Conservation (phyloP, 345 rosid genomes). For the Hevea brasiliensis region DNA sequence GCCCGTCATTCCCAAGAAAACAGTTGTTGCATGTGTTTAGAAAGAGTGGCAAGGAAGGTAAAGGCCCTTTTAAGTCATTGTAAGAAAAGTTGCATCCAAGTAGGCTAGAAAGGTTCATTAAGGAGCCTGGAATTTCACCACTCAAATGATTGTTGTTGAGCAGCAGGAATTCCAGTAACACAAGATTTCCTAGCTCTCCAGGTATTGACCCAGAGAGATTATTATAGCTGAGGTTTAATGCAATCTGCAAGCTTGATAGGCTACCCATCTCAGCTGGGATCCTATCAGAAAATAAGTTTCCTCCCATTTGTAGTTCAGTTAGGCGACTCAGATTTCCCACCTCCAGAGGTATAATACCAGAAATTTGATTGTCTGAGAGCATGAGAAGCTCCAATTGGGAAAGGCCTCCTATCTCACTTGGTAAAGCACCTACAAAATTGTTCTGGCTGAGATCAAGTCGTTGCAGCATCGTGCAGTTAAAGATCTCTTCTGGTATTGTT, state of each 20-base stretch:
- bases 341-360: constrained; percentile 52
- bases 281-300: constrained; percentile 57
- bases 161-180: constrained; percentile 54
- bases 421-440: constrained; percentile 54
- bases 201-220: constrained; percentile 74
- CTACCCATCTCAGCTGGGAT: constrained; percentile 65
- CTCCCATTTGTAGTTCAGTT: constrained; percentile 88
- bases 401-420: constrained; percentile 59
- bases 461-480: constrained; percentile 75
- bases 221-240: constrained; percentile 82
- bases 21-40: constrained; percentile 46
- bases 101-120: constrained; percentile 64
- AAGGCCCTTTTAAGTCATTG: constrained; percentile 68
- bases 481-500: constrained; percentile 63
- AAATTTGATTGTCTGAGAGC: constrained; percentile 70
- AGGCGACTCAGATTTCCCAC: constrained; percentile 64
- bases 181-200: constrained; percentile 64
- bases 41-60: constrained; percentile 54
- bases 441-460: constrained; percentile 80
- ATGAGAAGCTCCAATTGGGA: constrained; percentile 78
- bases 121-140: constrained; percentile 72
- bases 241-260: constrained; percentile 75
- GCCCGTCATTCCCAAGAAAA: constrained; percentile 64
- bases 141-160: constrained; percentile 77
- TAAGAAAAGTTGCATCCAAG: constrained; percentile 79